Base-by-base conservation (phyloP, 768 basidiomycete species). In the Pulveroboletus frians region DNA sequence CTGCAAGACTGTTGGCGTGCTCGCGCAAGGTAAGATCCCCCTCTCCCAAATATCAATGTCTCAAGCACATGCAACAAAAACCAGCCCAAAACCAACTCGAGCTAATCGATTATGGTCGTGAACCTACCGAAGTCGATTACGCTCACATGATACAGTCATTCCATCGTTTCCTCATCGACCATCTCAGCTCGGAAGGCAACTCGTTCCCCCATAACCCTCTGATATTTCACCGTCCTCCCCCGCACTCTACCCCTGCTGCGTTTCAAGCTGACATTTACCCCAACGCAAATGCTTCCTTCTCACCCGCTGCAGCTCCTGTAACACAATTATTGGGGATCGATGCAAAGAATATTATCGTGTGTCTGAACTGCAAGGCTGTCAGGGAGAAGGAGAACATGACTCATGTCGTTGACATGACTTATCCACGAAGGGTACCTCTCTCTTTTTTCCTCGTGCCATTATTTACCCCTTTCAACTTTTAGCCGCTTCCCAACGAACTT, bases 81-180 rank as follows among this genome's bases (percentile, higher is more conserved):
- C 15, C 47, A 88, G 86, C 74, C 21, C 74, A 79, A 36, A 87
- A 88, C 55, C 84, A 89, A 11, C 82, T 96, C 32, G 92, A 93
- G 45, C 75, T 99, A 36, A 80, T 95, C 51, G 96, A 98, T 61
- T 89, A 87, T 50, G 88, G 88, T 11, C 77, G 85, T 39, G 88
- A 93, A 56, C 72, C 76, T 9, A 72, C 73, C n/a, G 81, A 81
- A 55, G 76, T 84, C 35, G 83, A 89, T 56, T 92, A 97, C 57
- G 84, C 83, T 0, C 82, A 87, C 43, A 85, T 91, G 72, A 97
- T 98, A 36, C 96, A 97, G 68, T 80, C 81, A 14, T 97, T 97
- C 74, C 92, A 97, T 65, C 84, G 95, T 18, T 97, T 96, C 72
- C 76, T 96, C 34, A 69, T 97, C 44, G 93, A 97, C 52, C 85